Evolutionary conservation across 139 green algal genomes (phyloP), one percentile per base, ranked within the genome.

Genomic region (Chlorella sp.): DNA sequence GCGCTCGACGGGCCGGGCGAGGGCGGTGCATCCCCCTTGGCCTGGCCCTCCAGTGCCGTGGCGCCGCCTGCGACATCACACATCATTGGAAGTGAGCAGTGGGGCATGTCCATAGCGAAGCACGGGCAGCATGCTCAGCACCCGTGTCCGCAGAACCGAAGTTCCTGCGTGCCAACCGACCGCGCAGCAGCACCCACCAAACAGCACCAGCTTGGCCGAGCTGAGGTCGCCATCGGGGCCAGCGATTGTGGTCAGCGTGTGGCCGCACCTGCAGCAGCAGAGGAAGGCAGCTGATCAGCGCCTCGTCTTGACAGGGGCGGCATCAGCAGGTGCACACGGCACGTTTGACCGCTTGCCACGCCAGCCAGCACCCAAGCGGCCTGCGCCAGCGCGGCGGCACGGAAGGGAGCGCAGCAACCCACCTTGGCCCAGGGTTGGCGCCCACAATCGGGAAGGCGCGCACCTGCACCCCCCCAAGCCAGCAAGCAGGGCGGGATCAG

Each of bases 161-260:
- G 32, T 24, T 46, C 8, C n/a, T n/a, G 34, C 6, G 64, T n/a
- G n/a, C 30, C 28, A 28, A 22, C n/a, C 48, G 74, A n/a, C 24
- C 67, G 1, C 20, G 44, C 72, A 58, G 44, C 64, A n/a, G 30
- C 58, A 72, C 92, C 84, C 79, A 96, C 96, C 96, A 84, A 98
- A 98, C 32, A 98, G 64, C 5, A 99, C 88, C 3, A 99, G 91
- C 58, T 94, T 95, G 8, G 94, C 92, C 8, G 90, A 90, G 3
- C 84, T 88, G 0, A 94, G 80, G 78, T 97, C 93, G 1, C 91
- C 92, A 78, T 97, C 92, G 16, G 92, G 90, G 0, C 91, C 92
- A 8, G 91, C 82, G 51, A 98, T 94, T 14, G 95, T 91, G 3
- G 96, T 98, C 14, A 99, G 91, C 7, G 96, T 98, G 89, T 99